Percentiles rank a stretch among this genome's conserved stretches.
phyloP scores from a whole-genome alignment of 2,329 filamentous ascomycete species.

The Sporothrix luriei region DNA sequence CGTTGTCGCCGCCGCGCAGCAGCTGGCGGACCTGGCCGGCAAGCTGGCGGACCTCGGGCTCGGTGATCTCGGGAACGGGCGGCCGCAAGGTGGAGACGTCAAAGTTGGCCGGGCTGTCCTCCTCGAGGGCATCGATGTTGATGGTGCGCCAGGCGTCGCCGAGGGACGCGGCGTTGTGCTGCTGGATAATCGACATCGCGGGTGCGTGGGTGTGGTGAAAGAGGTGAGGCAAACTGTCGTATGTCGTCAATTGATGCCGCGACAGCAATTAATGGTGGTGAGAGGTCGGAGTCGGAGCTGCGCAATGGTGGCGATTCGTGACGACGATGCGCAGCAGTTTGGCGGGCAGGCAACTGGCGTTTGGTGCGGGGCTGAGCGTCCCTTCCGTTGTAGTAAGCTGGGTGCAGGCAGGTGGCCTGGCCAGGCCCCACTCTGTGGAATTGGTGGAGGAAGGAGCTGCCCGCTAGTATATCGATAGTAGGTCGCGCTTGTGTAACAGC shows the following conservation, averaged over 20 bases:
- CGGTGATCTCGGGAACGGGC: conserved; percentile 70
- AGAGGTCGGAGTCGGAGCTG: not conserved
- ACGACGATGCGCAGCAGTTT: conserved; percentile 23
- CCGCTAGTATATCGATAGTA: not conserved
- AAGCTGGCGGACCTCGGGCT: conserved; percentile 76
- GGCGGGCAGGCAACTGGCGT: conserved; percentile 15
- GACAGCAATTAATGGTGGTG: not conserved
- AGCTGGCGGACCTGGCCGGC: conserved; percentile 84
- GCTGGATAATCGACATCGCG: conserved; percentile 68
- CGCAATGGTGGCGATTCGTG: conserved; percentile 8
- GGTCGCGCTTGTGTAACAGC: not conserved
- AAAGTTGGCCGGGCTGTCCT: conserved; percentile 90
- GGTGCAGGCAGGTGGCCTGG: conserved; percentile 1
- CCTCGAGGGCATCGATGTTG: conserved; percentile 88
- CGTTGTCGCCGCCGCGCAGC: conserved; percentile 79
- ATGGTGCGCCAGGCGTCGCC: conserved; percentile 79
- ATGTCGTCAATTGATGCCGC: not conserved
- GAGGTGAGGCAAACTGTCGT: not conserved
- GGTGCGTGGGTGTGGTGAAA: not conserved
- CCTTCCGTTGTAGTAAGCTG: conserved; percentile 2
- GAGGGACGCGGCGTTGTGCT: conserved; percentile 62
- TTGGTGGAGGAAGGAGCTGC: conserved; percentile 4
- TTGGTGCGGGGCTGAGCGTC: conserved; percentile 26
- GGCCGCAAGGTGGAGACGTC: conserved; percentile 82
- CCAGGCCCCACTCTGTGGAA: conserved; percentile 24